Evolutionary conservation across 1,284 basidiomycete species (phyloP).

Genomic region (Trametes sp.): DNA sequence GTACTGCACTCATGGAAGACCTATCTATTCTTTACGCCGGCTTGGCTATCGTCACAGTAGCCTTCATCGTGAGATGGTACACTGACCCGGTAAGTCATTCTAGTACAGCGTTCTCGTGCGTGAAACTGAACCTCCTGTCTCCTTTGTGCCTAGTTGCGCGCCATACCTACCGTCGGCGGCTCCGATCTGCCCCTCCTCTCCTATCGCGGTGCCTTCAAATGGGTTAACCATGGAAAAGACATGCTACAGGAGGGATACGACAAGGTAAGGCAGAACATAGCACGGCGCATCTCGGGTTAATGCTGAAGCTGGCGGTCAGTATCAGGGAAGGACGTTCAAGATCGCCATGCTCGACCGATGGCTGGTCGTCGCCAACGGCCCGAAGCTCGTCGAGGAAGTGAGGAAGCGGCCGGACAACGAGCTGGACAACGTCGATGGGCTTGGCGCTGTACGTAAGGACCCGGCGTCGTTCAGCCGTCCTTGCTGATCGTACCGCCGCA

Average conservation of each 20-base stretch:
- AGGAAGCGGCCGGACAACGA: constrained; percentile 41
- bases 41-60: not conserved
- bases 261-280: not conserved
- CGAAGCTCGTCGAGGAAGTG: constrained; percentile 38
- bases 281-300: no score
- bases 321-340: constrained; percentile 39
- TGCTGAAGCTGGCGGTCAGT: constrained; percentile 7
- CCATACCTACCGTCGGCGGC: constrained; percentile 42
- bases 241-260: constrained; percentile 40
- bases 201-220: constrained; percentile 35
- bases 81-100: constrained; percentile 9
- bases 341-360: constrained; percentile 45
- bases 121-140: not conserved
- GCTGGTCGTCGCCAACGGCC: constrained; percentile 37
- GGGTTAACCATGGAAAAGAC: constrained; percentile 29
- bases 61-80: constrained; percentile 5
- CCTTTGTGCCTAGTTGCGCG: constrained; percentile 20
- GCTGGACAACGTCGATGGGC: constrained; percentile 36
- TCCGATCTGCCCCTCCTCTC: constrained; percentile 37
- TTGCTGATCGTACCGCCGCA: not conserved
- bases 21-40: not conserved
- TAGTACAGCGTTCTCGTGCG: no score
- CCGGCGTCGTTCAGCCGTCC: no score
- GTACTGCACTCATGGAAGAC: constrained; percentile 1
- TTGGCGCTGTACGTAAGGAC: constrained; percentile 34